Percentiles rank a stretch among this genome's conserved stretches.
phyloP scores from a whole-genome alignment of 768 basidiomycete genomes.

The Mycena pura region DNA sequence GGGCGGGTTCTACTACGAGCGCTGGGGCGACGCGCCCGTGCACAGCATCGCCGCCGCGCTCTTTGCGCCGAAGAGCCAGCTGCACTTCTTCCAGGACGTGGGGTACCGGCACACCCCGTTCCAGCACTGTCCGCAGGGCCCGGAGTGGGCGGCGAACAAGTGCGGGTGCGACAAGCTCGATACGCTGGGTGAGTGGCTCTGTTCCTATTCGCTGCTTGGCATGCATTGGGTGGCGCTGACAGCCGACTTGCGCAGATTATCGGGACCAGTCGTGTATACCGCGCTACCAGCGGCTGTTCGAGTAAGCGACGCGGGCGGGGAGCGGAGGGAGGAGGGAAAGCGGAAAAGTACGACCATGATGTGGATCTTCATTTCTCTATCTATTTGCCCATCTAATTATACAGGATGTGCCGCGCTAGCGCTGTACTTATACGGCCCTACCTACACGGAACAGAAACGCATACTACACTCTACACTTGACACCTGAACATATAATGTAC shows the following conservation, averaged over 20 bases:
- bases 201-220: not conserved
- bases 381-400: too few relatives aligned
- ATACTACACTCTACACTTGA: too few relatives aligned
- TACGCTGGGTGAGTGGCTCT: slow-evolving; percentile 9
- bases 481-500: too few relatives aligned
- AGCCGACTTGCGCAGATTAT: not conserved
- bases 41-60: slow-evolving; percentile 63
- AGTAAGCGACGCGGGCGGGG: not conserved
- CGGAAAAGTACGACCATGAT: too few relatives aligned
- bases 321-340: not conserved
- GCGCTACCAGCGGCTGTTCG: slow-evolving; percentile 4
- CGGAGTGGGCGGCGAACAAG: not conserved
- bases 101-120: slow-evolving; percentile 72
- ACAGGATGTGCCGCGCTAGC: too few relatives aligned
- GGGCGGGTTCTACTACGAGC: slow-evolving; percentile 74
- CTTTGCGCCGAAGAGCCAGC: slow-evolving; percentile 56
- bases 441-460: too few relatives aligned
- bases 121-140: slow-evolving; percentile 55
- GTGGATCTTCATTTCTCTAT: too few relatives aligned
- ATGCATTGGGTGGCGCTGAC: not conserved
- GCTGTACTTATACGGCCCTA: too few relatives aligned
- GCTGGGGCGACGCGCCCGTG: slow-evolving; percentile 60
- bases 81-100: slow-evolving; percentile 72
- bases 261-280: slow-evolving; percentile 19
- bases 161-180: slow-evolving; percentile 8